phyloP scores from a whole-genome alignment of 441 rosid species.

The Biscutella laevigata region DNA sequence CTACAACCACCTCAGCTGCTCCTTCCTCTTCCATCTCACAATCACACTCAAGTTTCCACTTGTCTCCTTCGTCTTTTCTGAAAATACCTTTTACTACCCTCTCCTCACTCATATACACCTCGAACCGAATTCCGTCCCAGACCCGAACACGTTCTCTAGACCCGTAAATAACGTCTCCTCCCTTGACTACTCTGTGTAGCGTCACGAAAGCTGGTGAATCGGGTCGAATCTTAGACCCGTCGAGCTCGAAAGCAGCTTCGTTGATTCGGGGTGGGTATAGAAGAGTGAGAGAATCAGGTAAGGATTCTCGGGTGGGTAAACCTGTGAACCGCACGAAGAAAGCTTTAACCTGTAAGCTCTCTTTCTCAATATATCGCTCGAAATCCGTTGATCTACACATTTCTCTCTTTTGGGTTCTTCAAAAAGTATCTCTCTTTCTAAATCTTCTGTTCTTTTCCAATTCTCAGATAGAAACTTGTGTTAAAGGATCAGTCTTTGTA shows the following conservation, averaged over 20 bases:
- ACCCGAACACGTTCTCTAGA: constrained; percentile 50
- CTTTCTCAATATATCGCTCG: constrained; percentile 14
- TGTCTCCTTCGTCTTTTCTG: constrained; percentile 34
- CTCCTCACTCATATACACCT: constrained; percentile 49
- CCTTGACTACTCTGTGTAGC: constrained; percentile 41
- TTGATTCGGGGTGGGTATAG: constrained; percentile 51
- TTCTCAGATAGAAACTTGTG: not conserved
- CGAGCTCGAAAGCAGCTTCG: constrained; percentile 38
- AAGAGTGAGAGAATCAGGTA: constrained; percentile 62
- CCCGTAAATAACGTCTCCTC: constrained; percentile 44
- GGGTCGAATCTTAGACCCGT: constrained; percentile 50
- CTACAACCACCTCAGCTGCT: constrained; percentile 41
- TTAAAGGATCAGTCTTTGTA: not conserved
- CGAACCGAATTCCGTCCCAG: constrained; percentile 55
- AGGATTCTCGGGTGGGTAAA: constrained; percentile 1
- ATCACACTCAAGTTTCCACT: constrained; percentile 55
- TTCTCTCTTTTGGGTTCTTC: not conserved
- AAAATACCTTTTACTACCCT: constrained; percentile 52
- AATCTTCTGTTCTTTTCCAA: not conserved
- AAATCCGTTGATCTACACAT: constrained; percentile 56
- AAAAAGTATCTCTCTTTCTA: not conserved
- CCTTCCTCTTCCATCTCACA: constrained; percentile 30
- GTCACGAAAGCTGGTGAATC: constrained; percentile 47
- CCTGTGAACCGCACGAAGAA: constrained; percentile 48
- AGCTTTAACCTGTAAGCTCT: constrained; percentile 41